A percentile compares a stretch with the other conserved stretches of the same genome.
phyloP scores from a whole-genome alignment of 352 stramenopile genomes.

The Elongisporangium prolatum region DNA sequence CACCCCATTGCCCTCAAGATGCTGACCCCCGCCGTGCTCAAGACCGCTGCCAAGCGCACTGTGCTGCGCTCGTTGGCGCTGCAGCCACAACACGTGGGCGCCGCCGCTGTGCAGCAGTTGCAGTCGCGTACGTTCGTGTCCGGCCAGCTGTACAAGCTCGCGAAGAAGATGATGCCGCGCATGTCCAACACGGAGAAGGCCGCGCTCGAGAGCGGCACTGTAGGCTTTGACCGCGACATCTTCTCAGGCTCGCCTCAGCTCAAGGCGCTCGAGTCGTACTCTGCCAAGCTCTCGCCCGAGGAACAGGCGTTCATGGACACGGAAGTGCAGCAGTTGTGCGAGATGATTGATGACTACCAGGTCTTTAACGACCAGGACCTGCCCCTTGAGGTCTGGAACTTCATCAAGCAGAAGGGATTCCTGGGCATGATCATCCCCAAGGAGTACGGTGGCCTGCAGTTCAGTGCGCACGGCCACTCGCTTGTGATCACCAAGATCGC shows the following conservation, averaged over 20 bases:
- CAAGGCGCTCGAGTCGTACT: conserved; percentile 92
- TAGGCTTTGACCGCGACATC: conserved; percentile 98
- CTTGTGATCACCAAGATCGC: conserved; percentile 92
- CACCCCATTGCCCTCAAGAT: conserved; percentile 8
- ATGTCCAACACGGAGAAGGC: conserved; percentile 96
- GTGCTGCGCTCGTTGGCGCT: conserved; percentile 27
- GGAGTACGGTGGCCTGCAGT: conserved; percentile 91
- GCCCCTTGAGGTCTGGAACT: conserved; percentile 91
- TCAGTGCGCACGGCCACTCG: conserved; percentile 89
- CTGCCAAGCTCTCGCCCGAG: conserved; percentile 88
- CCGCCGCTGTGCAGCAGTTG: conserved; percentile 36
- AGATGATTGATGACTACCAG: conserved; percentile 95
- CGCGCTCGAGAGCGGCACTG: conserved; percentile 92
- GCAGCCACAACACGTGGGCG: conserved; percentile 23
- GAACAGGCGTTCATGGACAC: conserved; percentile 96
- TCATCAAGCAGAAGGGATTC: conserved; percentile 95
- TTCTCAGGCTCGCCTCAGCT: conserved; percentile 93
- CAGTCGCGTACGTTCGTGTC: conserved; percentile 80
- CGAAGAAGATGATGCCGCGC: conserved; percentile 93
- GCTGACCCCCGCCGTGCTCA: conserved; percentile 32
- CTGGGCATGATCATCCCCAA: conserved; percentile 98
- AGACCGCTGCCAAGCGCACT: conserved; percentile 19
- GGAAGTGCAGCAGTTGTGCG: conserved; percentile 94
- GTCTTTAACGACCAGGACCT: conserved; percentile 92
- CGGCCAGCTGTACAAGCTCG: conserved; percentile 90